phyloP scores from a whole-genome alignment of 495 filamentous ascomycete species.

The Penicillium ochrochloron region DNA sequence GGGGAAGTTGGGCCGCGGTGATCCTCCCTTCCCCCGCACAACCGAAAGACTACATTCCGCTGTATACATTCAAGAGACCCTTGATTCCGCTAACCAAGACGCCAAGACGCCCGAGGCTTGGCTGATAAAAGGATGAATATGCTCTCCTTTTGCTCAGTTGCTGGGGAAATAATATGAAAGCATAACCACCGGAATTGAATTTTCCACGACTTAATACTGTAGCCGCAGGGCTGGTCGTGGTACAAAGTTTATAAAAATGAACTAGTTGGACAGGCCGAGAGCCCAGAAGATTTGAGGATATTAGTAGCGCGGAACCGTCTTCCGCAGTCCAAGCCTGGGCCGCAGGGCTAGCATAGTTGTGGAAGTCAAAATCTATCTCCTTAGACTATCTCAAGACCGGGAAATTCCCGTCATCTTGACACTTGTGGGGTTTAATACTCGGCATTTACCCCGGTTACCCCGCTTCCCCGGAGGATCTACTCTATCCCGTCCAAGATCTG shows the following conservation, averaged over 20 bases:
- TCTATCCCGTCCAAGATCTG: neutral
- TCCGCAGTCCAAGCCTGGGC: neutral
- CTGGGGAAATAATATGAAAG: neutral
- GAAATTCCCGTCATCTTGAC: neutral
- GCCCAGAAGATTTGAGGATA: neutral
- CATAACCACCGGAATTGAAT: neutral
- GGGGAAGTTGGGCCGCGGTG: neutral
- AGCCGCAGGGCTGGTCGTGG: neutral
- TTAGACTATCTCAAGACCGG: neutral
- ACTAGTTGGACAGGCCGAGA: neutral
- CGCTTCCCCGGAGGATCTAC: constrained; percentile 20
- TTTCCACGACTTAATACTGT: neutral
- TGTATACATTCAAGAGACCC: neutral
- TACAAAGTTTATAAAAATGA: neutral
- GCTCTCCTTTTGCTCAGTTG: neutral
- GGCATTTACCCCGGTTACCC: constrained; percentile 5
- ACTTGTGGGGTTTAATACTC: neutral
- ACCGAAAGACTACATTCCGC: constrained; percentile 9
- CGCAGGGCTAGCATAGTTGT: neutral
- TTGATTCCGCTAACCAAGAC: constrained; percentile 18
- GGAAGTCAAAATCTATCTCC: neutral
- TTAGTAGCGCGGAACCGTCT: neutral
- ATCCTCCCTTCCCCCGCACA: constrained; percentile 14
- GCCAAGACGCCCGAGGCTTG: constrained; percentile 2
- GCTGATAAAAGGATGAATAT: neutral